These are phyloP conservation scores for Cutaneotrichosporon daszewskae DNA, from an alignment of 1,284 basidiomycete genomes.

Conservation along the genomic window DNA sequence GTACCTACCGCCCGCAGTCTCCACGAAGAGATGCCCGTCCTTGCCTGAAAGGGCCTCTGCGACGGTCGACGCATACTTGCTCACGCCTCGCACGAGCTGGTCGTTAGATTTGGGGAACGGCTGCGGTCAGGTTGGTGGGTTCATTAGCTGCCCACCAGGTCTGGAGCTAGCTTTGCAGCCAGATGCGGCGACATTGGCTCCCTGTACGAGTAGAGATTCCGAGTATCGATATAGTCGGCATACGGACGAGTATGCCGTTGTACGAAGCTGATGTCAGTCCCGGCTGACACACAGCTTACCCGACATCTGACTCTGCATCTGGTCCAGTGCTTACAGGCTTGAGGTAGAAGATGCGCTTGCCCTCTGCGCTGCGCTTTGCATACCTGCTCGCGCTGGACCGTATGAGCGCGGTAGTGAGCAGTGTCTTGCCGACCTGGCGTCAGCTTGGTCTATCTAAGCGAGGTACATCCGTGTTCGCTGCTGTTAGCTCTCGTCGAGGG, in stretches of 20 bases:
- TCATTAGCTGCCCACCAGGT: conserved; percentile 33
- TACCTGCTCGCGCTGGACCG: conserved; percentile 58
- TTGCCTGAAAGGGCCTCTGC: conserved; percentile 38
- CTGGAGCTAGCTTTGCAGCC: conserved; percentile 62
- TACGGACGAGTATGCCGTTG: conserved; percentile 54
- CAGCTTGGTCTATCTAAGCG: conserved; percentile 14
- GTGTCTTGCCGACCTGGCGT: conserved; percentile 73
- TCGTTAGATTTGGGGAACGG: conserved; percentile 51
- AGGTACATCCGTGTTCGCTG: conserved; percentile 64
- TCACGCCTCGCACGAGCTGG: conserved; percentile 64
- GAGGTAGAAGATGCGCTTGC: conserved; percentile 64
- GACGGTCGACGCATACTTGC: conserved; percentile 57
- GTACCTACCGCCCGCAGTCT: conserved; percentile 84
- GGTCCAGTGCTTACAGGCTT: conserved; percentile 89
- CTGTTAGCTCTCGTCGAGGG: not conserved
- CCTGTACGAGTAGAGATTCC: conserved; percentile 75
- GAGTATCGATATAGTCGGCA: conserved; percentile 53
- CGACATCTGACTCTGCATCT: conserved; percentile 70
- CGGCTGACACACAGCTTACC: conserved; percentile 53
- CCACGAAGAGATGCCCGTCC: conserved; percentile 68
- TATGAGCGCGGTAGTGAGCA: conserved; percentile 75
- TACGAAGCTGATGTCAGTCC: conserved; percentile 58
- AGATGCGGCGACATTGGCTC: conserved; percentile 92
- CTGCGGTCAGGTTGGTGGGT: conserved; percentile 17
- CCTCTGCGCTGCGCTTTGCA: conserved; percentile 32